Base-by-base conservation (phyloP, 768 basidiomycete species). In the Gautieria morchelliformis region DNA sequence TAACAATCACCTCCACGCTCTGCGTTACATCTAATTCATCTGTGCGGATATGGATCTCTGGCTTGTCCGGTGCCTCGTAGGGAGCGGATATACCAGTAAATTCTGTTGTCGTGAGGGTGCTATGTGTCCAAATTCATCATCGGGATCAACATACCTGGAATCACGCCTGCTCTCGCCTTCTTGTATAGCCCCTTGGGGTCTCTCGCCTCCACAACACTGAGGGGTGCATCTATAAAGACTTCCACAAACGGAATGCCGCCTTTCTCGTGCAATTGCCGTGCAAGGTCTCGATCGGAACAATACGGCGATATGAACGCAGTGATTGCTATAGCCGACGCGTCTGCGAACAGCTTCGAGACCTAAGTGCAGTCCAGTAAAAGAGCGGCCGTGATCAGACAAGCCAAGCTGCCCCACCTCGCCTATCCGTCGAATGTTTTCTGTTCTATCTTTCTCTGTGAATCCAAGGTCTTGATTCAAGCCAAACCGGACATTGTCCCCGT, bases 251-350 rank as follows among this genome's bases (percentile, higher is more conserved):
- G 82, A 44, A 98, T 71, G 17, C 77, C 75, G 1, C 82, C 76
- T 51, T 81, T 76, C 49, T 81, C 78, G 70, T 99, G 95, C 30
- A 98, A 77, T 58, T 84, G 75, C 45, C 96, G 83, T 20, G 90
- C 96, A 48, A 85, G 68, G 12, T 80, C 77, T 35, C 96, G 84
- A 75, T 99, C 95, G 14, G 83, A 79, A 50, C 81, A 78, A 72
- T 98, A 97, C n/a, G 96, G 96, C 1, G 96, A 98, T 71, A 99
- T 99, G 74, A 99, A 99, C 12, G 96, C 94, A 17, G 96, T 95
- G 67, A 97, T 77, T 17, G 89, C 78, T 62, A 96, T 78, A 63
- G 87, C 89, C 33, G 82, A 85, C 3, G 93, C 81, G 65, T 94
- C 89, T 19, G 93, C 83, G 70, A 99, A 96, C 42, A 98, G 77